Conservation (phyloP, 257 asterid species). For the Striga asiatica region DNA sequence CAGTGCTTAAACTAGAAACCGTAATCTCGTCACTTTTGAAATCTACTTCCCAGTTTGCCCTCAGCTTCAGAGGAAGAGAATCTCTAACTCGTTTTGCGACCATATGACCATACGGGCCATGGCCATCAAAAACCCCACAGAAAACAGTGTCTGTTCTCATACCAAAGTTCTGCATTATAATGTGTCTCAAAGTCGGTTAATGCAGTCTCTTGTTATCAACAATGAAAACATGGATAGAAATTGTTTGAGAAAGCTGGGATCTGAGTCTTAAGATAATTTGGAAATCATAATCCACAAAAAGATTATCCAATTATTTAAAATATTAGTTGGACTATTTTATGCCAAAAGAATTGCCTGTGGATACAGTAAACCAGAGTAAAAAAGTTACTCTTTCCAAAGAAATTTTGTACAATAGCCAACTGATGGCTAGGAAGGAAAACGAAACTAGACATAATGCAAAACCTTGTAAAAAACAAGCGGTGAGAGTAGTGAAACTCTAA, state of each 20-base stretch:
- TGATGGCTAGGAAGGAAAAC: neutral
- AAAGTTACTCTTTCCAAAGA: neutral
- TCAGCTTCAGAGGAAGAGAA: constrained; percentile 69
- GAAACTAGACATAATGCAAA: no score
- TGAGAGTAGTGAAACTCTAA: no score
- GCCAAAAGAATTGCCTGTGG: no score
- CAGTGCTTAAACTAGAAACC: constrained; percentile 32
- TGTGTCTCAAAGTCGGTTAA: constrained; percentile 14
- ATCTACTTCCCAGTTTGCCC: constrained; percentile 56
- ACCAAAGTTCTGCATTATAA: constrained; percentile 62
- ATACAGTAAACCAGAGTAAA: neutral
- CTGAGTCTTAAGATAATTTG: no score
- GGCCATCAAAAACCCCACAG: constrained; percentile 90
- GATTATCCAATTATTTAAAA: no score
- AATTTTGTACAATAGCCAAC: neutral
- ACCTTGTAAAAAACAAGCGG: neutral
- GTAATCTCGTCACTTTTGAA: constrained; percentile 35
- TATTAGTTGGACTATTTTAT: no score
- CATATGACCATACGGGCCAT: constrained; percentile 84
- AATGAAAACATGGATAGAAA: neutral
- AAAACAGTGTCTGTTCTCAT: constrained; percentile 73
- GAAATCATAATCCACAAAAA: no score
- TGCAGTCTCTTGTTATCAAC: constrained; percentile 11
- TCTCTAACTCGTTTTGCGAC: constrained; percentile 82
- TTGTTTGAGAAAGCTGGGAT: neutral